These are phyloP conservation scores for Canavalia gladiata DNA, from an alignment of 306 rosid genomes.

Conservation along the genomic window DNA sequence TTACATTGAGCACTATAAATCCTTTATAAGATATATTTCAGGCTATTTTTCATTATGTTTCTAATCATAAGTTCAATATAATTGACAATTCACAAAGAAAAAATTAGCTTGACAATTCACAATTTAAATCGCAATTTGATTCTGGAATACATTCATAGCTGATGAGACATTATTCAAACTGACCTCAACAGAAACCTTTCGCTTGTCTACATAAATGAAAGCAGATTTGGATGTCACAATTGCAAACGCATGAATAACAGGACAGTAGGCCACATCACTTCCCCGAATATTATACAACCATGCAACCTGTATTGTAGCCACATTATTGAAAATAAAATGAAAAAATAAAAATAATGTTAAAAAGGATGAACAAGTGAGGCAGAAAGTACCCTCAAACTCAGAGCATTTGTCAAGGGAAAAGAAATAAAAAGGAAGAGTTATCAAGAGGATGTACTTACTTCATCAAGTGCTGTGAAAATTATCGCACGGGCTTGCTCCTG, in stretches of 20 bases:
- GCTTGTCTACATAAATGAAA: conserved; percentile 83
- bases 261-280: conserved; percentile 89
- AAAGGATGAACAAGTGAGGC: conserved; percentile 27
- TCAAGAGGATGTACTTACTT: conserved; percentile 61
- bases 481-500: conserved; percentile 73
- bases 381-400: conserved; percentile 16
- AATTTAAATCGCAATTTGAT: not conserved
- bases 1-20: not conserved
- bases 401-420: conserved; percentile 10
- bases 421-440: not conserved
- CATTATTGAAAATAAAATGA: conserved; percentile 8
- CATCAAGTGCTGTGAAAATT: conserved; percentile 87
- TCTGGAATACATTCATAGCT: conserved; percentile 36
- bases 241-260: conserved; percentile 94
- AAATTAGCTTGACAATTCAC: not conserved
- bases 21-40: conserved; percentile 6
- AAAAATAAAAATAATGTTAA: conserved; percentile 38
- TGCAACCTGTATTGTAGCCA: conserved; percentile 77
- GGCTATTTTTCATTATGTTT: not conserved
- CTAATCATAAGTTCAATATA: not conserved
- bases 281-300: conserved; percentile 98
- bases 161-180: conserved; percentile 53
- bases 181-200: conserved; percentile 88
- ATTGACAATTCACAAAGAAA: not conserved
- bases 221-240: conserved; percentile 74